These are phyloP conservation scores for Letharia columbiana DNA, from an alignment of 495 filamentous ascomycete species.

Conservation along the genomic window DNA sequence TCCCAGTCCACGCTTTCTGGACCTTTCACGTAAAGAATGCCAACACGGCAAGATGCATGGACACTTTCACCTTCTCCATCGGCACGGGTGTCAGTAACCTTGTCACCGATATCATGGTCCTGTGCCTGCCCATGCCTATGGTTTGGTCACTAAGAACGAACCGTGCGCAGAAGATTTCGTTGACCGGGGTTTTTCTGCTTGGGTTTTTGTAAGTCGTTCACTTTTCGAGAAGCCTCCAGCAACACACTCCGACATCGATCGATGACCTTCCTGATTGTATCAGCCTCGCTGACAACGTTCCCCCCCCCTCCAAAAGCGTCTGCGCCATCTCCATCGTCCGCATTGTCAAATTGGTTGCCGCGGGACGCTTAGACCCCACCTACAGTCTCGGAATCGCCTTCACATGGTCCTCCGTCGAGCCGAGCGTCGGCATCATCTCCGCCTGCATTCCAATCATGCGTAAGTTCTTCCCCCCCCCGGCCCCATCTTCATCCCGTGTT, in stretches of 20 bases:
- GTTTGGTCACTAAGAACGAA: slow-evolving; percentile 31
- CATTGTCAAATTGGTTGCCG: slow-evolving; percentile 16
- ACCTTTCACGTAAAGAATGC: neutral
- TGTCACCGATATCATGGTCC: slow-evolving; percentile 32
- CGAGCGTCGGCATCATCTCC: slow-evolving; percentile 37
- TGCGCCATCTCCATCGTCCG: slow-evolving; percentile 27
- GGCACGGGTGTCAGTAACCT: slow-evolving; percentile 25
- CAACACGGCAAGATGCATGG: slow-evolving; percentile 16
- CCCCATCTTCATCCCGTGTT: neutral
- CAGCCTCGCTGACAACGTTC: slow-evolving; percentile 5
- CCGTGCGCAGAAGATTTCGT: slow-evolving; percentile 27
- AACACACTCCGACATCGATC: neutral
- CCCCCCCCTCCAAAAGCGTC: slow-evolving; percentile 17
- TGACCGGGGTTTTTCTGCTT: slow-evolving; percentile 31
- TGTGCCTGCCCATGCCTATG: slow-evolving; percentile 33
- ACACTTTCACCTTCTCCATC: slow-evolving; percentile 13
- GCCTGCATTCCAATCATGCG: slow-evolving; percentile 34
- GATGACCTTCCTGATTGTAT: neutral
- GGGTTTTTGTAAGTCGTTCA: slow-evolving; percentile 30
- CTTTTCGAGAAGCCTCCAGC: neutral
- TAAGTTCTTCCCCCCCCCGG: neutral
- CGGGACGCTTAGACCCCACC: slow-evolving; percentile 24
- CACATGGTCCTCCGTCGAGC: slow-evolving; percentile 40
- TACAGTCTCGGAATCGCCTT: slow-evolving; percentile 29
- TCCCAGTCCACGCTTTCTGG: slow-evolving; percentile 22